A percentile compares a stretch with the other conserved stretches of the same genome.
These are phyloP conservation scores for Conringia planisiliqua DNA, from an alignment of 345 rosid species.

Conservation along the genomic window DNA sequence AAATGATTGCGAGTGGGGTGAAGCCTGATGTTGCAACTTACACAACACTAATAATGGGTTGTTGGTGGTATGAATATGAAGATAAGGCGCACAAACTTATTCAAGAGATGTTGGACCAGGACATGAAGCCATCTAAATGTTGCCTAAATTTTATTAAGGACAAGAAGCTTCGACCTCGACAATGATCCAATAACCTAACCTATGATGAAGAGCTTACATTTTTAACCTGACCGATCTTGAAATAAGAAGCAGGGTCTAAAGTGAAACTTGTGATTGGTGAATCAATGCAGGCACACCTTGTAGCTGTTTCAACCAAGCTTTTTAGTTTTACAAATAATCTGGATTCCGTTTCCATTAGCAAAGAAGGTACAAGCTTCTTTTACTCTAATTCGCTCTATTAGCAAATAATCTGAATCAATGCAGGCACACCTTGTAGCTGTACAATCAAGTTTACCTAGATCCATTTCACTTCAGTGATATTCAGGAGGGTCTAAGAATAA, in stretches of 20 bases:
- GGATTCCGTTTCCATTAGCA: not conserved
- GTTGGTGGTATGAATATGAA: conserved; percentile 5
- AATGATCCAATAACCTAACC: no score
- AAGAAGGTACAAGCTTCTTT: no score
- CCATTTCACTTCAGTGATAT: no score
- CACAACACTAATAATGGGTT: conserved; percentile 51
- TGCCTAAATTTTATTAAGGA: not conserved
- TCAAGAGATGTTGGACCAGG: conserved; percentile 40
- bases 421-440: no score
- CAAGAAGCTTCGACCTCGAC: no score
- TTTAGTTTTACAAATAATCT: not conserved
- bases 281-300: conserved; percentile 86
- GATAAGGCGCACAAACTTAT: conserved; percentile 36
- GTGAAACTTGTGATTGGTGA: conserved; percentile 94
- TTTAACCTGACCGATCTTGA: conserved; percentile 94
- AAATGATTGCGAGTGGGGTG: conserved; percentile 52
- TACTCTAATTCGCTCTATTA: no score
- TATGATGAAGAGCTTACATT: no score
- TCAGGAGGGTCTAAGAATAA: not conserved
- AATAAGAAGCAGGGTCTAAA: conserved; percentile 75
- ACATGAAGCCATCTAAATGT: conserved; percentile 19
- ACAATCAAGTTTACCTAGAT: no score
- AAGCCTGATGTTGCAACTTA: conserved; percentile 60
- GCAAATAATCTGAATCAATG: no score
- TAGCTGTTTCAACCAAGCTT: conserved; percentile 47